A percentile compares a stretch with the other conserved stretches of the same genome.
phyloP scores from a whole-genome alignment of 1,284 basidiomycete genomes.

The Ceratobasidium sp. region DNA sequence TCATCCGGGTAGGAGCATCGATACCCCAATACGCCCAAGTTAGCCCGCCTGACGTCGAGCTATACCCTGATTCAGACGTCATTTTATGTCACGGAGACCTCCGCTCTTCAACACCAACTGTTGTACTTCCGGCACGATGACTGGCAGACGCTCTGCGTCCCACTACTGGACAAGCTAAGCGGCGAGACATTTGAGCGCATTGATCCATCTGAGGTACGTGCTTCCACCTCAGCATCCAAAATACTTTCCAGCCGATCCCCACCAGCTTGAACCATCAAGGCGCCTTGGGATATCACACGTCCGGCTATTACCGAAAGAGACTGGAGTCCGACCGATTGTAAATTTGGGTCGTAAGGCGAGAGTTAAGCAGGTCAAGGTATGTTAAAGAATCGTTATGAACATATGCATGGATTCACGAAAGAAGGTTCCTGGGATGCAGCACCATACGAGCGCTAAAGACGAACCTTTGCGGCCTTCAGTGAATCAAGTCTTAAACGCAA shows the following conservation, averaged over 20 bases:
- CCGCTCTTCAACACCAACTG: conserved; percentile 84
- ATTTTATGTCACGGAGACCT: conserved; percentile 95
- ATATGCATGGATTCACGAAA: background rate
- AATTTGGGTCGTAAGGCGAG: conserved; percentile 78
- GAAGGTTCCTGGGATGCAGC: conserved; percentile 3
- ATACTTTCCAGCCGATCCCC: background rate
- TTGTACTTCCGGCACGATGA: conserved; percentile 96
- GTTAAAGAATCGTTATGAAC: background rate
- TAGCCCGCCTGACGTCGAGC: no score
- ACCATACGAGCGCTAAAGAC: background rate
- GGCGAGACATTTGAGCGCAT: conserved; percentile 68
- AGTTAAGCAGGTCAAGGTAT: conserved; percentile 22
- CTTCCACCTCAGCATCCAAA: background rate
- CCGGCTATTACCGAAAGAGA: conserved; percentile 92
- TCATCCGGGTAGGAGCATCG: conserved; percentile 74
- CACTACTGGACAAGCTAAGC: conserved; percentile 79
- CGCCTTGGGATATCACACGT: conserved; percentile 71
- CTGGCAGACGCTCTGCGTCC: conserved; percentile 86
- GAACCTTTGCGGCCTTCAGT: conserved; percentile 64
- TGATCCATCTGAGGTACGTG: conserved; percentile 65
- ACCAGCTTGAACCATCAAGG: conserved; percentile 25
- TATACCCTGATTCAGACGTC: conserved; percentile 68
- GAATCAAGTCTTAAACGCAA: conserved; percentile 85
- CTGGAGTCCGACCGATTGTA: conserved; percentile 93
- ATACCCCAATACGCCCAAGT: background rate